These are phyloP conservation scores for Pochonia chlamydosporia DNA, from an alignment of 2,329 filamentous ascomycete genomes.

Conservation along the genomic window DNA sequence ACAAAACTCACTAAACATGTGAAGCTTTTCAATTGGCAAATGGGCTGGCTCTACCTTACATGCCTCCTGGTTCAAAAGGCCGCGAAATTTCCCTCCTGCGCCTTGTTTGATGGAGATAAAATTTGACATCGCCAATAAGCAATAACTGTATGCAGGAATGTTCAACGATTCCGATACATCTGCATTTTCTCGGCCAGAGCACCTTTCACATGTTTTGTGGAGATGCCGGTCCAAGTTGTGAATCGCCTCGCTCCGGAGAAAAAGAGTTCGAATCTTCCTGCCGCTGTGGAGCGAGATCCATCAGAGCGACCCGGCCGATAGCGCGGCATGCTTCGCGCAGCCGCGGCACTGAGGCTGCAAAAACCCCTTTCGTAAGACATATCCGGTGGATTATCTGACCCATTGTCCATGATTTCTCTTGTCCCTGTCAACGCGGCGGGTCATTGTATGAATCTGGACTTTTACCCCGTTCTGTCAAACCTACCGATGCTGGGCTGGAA, in stretches of 20 bases:
- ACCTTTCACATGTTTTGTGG: neutral
- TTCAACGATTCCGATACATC: neutral
- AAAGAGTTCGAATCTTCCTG: neutral
- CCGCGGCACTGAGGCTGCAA: neutral
- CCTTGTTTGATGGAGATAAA: neutral
- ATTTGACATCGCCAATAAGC: neutral
- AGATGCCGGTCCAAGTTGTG: neutral
- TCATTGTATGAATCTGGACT: neutral
- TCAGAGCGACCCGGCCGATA: neutral
- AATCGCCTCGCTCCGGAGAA: neutral
- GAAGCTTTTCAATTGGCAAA: no score
- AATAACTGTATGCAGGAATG: neutral
- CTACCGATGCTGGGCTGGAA: neutral
- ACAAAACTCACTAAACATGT: no score
- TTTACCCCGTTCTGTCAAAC: neutral
- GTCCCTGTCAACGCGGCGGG: neutral
- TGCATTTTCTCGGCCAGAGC: neutral
- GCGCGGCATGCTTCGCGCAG: neutral
- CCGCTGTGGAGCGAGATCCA: slow-evolving; percentile 1
- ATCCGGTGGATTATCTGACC: neutral
- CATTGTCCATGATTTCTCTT: neutral
- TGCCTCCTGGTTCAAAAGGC: neutral
- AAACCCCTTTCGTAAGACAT: neutral
- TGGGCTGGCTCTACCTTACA: no score
- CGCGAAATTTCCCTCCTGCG: no score